Conservation (phyloP, 2,329 filamentous ascomycete genomes). For the Aspergillus candidus region DNA sequence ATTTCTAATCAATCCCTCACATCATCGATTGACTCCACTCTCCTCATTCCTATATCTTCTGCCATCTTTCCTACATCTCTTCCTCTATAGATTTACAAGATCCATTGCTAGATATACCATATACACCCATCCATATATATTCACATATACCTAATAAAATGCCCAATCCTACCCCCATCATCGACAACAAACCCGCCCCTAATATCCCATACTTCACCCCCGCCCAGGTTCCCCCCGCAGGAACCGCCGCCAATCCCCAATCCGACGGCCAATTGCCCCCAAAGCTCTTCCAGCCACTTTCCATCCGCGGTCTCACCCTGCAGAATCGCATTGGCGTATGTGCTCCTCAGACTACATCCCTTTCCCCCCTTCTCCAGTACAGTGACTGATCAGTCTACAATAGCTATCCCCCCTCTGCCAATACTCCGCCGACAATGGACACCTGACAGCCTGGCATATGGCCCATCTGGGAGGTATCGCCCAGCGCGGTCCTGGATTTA, state of each 20-base stretch:
- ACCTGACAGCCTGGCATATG: slow-evolving; percentile 74
- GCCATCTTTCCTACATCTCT: too few species aligned
- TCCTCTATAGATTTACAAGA: too few species aligned
- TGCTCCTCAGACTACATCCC: background rate
- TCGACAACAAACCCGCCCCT: slow-evolving; percentile 33
- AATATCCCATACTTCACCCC: slow-evolving; percentile 41
- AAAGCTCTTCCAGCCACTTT: slow-evolving; percentile 55
- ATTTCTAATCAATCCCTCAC: too few species aligned
- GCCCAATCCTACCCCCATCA: slow-evolving; percentile 15
- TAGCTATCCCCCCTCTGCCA: slow-evolving; percentile 59
- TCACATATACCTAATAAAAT: too few species aligned
- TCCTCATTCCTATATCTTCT: too few species aligned
- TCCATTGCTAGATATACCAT: too few species aligned
- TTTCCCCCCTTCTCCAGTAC: background rate
- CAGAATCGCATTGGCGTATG: slow-evolving; percentile 40
- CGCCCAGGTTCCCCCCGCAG: slow-evolving; percentile 30
- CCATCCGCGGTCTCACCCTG: slow-evolving; percentile 54
- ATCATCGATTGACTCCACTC: too few species aligned
- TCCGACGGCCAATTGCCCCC: slow-evolving; percentile 39
- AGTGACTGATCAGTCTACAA: background rate
- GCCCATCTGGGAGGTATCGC: slow-evolving; percentile 76
- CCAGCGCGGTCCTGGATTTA: slow-evolving; percentile 65
- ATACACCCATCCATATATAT: too few species aligned
- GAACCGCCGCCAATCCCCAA: slow-evolving; percentile 36
- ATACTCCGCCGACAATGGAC: slow-evolving; percentile 62